Base-by-base conservation (phyloP, 2,329 filamentous ascomycete genomes). In the Fusarium falciforme region DNA sequence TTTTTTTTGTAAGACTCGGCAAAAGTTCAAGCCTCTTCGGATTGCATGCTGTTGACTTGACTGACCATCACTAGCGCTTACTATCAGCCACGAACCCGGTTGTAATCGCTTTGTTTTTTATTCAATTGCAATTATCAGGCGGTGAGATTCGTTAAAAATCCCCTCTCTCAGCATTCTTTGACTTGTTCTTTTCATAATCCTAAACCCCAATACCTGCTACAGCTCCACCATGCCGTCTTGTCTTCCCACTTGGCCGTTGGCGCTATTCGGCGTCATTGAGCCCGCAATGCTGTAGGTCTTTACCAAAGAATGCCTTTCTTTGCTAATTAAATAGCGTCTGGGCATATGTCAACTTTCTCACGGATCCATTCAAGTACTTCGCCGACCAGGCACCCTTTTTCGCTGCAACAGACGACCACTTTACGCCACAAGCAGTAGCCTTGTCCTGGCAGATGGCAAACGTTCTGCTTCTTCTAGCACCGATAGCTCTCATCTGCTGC, bases 391-490 rank as follows among this genome's bases (percentile, higher is more conserved):
- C 58, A 1, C 58, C 58, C 20, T 42, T 57, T 40, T 57, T 33
- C 31, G 16, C 59, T 17, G 22, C 33, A 20, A 55, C 59, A 11
- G 10, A 29, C 3, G 58, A 67, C 10, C 31, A 47, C 25, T 67
- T 67, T 35, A 67, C 59, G 1, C 59, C 64, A 4, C 64, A 44
- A 17, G 64, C 64, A 33, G 58, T 33, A 20, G 49, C 59, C 5
- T 20, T 67, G 47, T 27, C 33, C 22, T 67, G 59, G 64, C 59
- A 47, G 6, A 67, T 67, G 31, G 38, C 64, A 3, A 67, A 67
- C 7, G 59, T 63, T 6, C 16, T 67, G 16, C 40, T 67, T 0
- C 11, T 67, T 0, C 22, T 67, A 2, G 64, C 59, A 6, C 27
- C 64, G 1, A 61, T 67, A 10, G 59, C 58, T 0, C 8, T 67